Evolutionary conservation across 371 early-diverging fungal species (phyloP).

Genomic region (Rhizopus stolonifer): DNA sequence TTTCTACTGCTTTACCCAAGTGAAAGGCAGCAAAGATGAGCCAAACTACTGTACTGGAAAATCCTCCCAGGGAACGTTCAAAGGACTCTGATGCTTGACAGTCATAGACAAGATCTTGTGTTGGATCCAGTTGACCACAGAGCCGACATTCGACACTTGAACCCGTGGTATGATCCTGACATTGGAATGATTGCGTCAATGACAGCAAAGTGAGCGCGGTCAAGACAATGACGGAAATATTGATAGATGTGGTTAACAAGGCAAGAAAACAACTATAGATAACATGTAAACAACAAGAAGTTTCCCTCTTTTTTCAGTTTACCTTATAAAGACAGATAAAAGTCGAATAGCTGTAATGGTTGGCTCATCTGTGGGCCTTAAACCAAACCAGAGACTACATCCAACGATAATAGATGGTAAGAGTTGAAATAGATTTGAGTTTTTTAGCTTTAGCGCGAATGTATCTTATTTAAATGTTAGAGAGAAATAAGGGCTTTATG

Average conservation of each 20-base stretch:
- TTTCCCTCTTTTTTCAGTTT: background rate
- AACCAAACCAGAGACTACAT: conserved; percentile 40
- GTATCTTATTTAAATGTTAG: background rate
- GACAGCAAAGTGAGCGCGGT: conserved; percentile 53
- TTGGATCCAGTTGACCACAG: conserved; percentile 45
- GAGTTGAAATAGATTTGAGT: background rate
- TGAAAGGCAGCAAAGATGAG: conserved; percentile 75
- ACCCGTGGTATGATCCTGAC: conserved; percentile 50
- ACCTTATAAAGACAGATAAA: conserved; percentile 51
- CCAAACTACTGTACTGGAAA: conserved; percentile 66
- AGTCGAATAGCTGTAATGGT: conserved; percentile 46
- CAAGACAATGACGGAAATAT: conserved; percentile 57
- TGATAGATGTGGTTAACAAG: conserved; percentile 57
- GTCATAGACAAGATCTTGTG: conserved; percentile 49
- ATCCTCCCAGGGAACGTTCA: conserved; percentile 56
- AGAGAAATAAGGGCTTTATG: too few species aligned
- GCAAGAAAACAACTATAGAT: conserved; percentile 58
- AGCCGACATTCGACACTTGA: conserved; percentile 49
- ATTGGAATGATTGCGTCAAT: conserved; percentile 61
- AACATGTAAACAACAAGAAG: conserved; percentile 10
- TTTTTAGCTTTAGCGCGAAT: too few species aligned
- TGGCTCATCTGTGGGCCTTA: conserved; percentile 33
- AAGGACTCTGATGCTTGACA: conserved; percentile 49
- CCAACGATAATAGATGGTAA: conserved; percentile 39
- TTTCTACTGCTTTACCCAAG: conserved; percentile 65